A percentile compares a stretch with the other conserved stretches of the same genome.
Evolutionary conservation across 305 asterid species (phyloP).

Genomic region (Solanum chacoense): DNA sequence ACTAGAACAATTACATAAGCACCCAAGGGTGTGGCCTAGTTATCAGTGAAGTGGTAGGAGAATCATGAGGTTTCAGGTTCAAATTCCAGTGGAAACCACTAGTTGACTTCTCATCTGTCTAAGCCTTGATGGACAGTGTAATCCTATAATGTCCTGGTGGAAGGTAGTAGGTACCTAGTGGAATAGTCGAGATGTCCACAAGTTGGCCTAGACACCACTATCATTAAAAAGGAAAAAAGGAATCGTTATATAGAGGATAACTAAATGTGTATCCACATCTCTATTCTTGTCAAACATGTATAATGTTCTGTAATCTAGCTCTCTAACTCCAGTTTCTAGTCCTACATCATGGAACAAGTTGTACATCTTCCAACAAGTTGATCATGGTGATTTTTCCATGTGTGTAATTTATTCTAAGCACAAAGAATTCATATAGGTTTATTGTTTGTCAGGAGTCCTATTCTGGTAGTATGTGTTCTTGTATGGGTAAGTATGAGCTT

Average conservation of each 20-base stretch:
- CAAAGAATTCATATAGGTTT: not conserved
- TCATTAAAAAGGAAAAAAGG: not conserved
- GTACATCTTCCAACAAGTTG: not conserved
- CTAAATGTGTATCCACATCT: not conserved
- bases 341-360: not conserved
- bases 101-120: not conserved
- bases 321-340: not conserved
- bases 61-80: not conserved
- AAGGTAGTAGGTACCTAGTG: not conserved
- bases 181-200: not conserved
- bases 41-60: not conserved
- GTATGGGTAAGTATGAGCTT: not conserved
- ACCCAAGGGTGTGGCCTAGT: not conserved
- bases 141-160: not conserved
- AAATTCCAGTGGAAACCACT: not conserved
- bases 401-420: not conserved
- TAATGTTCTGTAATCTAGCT: not conserved
- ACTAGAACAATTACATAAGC: not conserved
- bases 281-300: not conserved
- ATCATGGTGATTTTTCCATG: not conserved
- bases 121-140: not conserved
- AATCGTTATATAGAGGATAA: not conserved
- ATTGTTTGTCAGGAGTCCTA: not conserved
- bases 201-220: not conserved
- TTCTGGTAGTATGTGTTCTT: not conserved